Conservation (phyloP, 805 yeast genomes). For the Saturnispora zaruensis region DNA sequence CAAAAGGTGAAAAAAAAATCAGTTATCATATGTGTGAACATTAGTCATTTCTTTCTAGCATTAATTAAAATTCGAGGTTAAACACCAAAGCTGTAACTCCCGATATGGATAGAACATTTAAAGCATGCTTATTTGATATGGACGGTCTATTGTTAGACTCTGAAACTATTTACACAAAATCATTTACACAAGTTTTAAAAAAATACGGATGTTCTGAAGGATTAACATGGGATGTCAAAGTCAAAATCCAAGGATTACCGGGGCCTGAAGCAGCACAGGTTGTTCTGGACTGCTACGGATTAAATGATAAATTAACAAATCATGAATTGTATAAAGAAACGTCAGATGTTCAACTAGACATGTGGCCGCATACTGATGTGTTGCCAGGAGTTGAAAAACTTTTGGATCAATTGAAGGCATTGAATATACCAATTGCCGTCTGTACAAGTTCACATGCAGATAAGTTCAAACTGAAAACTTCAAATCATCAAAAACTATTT, state of each 20-base stretch:
- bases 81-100: no score
- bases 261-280: constrained; percentile 64
- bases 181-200: constrained; percentile 55
- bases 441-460: constrained; percentile 73
- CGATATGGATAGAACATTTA: constrained; percentile 12
- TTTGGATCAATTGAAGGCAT: constrained; percentile 41
- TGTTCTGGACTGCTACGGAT: constrained; percentile 57
- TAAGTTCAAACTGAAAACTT: constrained; percentile 66
- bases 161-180: constrained; percentile 83
- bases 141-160: constrained; percentile 91
- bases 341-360: constrained; percentile 40
- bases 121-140: constrained; percentile 54
- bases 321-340: constrained; percentile 53
- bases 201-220: constrained; percentile 54
- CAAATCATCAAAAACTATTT: constrained; percentile 51
- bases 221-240: constrained; percentile 83
- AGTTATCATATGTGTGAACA: no score
- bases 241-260: constrained; percentile 84
- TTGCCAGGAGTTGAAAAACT: constrained; percentile 83
- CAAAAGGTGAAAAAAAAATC: not conserved
- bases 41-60: not conserved
- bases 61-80: not conserved
- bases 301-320: constrained; percentile 48
- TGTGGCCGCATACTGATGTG: constrained; percentile 59
- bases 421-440: constrained; percentile 69